Evolutionary conservation across 2,329 filamentous ascomycete genomes (phyloP).

Genomic region (Lachnellula occidentalis): DNA sequence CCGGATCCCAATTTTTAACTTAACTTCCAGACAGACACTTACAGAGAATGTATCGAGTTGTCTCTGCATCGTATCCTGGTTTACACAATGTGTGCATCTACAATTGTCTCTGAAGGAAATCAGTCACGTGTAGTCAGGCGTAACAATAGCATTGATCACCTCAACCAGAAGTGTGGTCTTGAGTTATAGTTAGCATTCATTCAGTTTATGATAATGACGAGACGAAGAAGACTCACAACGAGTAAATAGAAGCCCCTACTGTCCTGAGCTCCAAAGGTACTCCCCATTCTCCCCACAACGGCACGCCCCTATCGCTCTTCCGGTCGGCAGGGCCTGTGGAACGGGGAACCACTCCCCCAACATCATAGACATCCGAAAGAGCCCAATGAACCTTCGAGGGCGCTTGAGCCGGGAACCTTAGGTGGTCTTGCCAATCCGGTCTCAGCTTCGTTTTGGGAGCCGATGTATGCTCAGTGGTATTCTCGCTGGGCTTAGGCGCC

Average conservation of each 20-base stretch:
- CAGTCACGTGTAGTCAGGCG: constrained; percentile 5
- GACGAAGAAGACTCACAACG: not conserved
- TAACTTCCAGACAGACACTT: constrained; percentile 20
- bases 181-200: not conserved
- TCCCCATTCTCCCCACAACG: constrained; percentile 16
- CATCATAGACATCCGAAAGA: constrained; percentile 1
- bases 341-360: not conserved
- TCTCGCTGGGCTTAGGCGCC: not conserved
- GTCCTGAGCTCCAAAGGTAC: constrained; percentile 9
- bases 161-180: constrained; percentile 38
- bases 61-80: constrained; percentile 65
- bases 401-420: not conserved
- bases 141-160: constrained; percentile 24
- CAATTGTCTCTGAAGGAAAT: constrained; percentile 56
- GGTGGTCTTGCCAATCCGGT: not conserved
- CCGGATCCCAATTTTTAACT: constrained; percentile 8
- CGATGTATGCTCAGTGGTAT: not conserved
- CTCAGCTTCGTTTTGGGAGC: not conserved
- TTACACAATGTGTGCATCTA: constrained; percentile 60
- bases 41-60: constrained; percentile 64
- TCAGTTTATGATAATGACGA: not conserved
- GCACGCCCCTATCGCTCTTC: constrained; percentile 3
- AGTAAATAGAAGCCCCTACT: not conserved
- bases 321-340: not conserved
- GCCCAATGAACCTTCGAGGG: not conserved